Percentiles rank a stretch among this genome's conserved stretches.
These are phyloP conservation scores for Ustilago curta DNA, from an alignment of 1,284 basidiomycete genomes.

Conservation along the genomic window DNA sequence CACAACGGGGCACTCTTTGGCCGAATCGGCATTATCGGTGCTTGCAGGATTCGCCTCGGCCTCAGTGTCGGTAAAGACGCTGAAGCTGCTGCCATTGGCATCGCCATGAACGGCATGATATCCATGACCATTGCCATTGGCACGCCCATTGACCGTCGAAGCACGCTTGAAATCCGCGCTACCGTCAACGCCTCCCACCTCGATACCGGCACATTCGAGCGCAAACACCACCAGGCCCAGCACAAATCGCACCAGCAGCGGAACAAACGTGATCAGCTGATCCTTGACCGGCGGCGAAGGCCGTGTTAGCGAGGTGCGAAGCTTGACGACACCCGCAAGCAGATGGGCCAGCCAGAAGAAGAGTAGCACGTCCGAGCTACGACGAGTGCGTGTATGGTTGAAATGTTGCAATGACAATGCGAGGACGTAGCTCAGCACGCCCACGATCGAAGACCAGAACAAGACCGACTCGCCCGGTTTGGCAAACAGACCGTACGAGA, in stretches of 20 bases:
- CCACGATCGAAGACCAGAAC: constrained; percentile 43
- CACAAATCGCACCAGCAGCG: constrained; percentile 51
- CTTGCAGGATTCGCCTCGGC: constrained; percentile 68
- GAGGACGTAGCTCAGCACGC: constrained; percentile 55
- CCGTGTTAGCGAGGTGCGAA: constrained; percentile 64
- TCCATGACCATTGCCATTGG: constrained; percentile 32
- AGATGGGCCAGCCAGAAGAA: constrained; percentile 85
- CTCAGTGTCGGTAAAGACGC: constrained; percentile 44
- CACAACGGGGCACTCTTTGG: constrained; percentile 73
- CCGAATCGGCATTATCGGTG: constrained; percentile 76
- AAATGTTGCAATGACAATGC: constrained; percentile 68
- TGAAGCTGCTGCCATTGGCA: constrained; percentile 45
- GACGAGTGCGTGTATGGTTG: constrained; percentile 82
- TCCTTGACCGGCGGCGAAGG: constrained; percentile 46
- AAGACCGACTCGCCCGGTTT: constrained; percentile 40
- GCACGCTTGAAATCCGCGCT: constrained; percentile 8
- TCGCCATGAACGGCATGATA: constrained; percentile 32
- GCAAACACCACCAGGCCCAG: constrained; percentile 55
- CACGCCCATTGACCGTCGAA: background rate
- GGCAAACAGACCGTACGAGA: constrained; percentile 54
- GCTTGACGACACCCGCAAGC: constrained; percentile 74
- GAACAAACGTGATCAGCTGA: constrained; percentile 50
- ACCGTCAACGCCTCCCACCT: constrained; percentile 41
- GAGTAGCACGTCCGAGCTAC: constrained; percentile 81
- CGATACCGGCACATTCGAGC: constrained; percentile 60